Conservation (phyloP, 1,284 basidiomycete species). For the Schizopora paradoxa region DNA sequence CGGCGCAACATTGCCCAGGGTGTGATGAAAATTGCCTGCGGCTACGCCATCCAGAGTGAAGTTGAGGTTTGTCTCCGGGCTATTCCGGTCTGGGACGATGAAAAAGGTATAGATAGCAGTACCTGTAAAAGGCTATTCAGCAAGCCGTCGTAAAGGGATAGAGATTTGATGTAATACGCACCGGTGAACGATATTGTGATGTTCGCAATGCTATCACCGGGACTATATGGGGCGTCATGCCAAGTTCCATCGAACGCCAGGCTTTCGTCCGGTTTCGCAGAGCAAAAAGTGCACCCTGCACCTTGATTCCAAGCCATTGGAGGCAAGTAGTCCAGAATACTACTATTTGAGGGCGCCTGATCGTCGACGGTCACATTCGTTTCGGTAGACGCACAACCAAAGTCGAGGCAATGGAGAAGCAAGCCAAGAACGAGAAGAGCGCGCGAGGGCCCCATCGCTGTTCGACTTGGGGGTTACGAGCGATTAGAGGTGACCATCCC, state of each 20-base stretch:
- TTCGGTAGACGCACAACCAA: too few relatives aligned
- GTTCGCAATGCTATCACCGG: background rate
- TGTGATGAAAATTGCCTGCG: constrained; percentile 4
- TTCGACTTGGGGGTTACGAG: too few relatives aligned
- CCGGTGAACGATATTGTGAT: constrained; percentile 1
- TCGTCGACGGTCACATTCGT: constrained; percentile 42
- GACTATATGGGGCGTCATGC: constrained; percentile 1
- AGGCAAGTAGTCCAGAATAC: constrained; percentile 28
- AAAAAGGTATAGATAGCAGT: constrained; percentile 14
- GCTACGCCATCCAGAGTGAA: constrained; percentile 11
- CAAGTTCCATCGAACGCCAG: constrained; percentile 1
- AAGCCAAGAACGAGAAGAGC: too few relatives aligned
- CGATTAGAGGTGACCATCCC: too few relatives aligned
- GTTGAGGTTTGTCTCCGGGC: background rate
- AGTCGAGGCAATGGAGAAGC: too few relatives aligned
- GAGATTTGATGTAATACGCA: constrained; percentile 10
- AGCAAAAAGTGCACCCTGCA: constrained; percentile 22
- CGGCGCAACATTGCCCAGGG: background rate
- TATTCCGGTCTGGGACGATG: constrained; percentile 10
- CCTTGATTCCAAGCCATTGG: constrained; percentile 27
- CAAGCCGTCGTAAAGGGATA: too few relatives aligned
- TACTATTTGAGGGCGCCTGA: too few relatives aligned
- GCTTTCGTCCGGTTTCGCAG: constrained; percentile 22
- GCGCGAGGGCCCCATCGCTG: too few relatives aligned
- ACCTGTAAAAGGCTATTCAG: constrained; percentile 3